These are phyloP conservation scores for Cadophora sp. DNA, from an alignment of 2,329 filamentous ascomycete species.

Conservation along the genomic window DNA sequence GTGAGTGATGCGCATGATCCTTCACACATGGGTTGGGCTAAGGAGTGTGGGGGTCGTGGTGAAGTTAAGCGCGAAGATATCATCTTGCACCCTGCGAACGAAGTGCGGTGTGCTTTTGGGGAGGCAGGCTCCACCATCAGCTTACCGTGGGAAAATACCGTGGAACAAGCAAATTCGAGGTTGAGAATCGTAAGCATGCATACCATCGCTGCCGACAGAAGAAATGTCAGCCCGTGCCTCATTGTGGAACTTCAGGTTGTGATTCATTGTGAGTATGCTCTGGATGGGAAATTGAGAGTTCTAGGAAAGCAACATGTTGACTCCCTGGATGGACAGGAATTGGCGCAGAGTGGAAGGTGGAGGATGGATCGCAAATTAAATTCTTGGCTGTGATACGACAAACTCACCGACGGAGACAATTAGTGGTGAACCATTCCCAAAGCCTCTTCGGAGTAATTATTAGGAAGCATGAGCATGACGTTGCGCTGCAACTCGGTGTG, in stretches of 20 bases:
- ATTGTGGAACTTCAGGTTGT: not conserved
- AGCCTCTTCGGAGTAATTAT: too few species aligned
- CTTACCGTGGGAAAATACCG: not conserved
- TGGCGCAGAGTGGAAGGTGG: not conserved
- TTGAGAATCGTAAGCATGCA: not conserved
- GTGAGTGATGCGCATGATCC: not conserved
- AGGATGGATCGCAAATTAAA: not conserved
- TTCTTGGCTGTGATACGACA: not conserved
- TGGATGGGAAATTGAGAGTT: not conserved
- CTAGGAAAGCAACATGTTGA: too few species aligned
- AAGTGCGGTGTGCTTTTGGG: not conserved
- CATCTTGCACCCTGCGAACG: not conserved
- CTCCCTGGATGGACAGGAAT: too few species aligned
- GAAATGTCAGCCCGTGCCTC: not conserved
- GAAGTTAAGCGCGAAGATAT: too few species aligned
- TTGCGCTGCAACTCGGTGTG: not conserved
- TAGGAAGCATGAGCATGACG: too few species aligned
- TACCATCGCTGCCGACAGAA: not conserved
- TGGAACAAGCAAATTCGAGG: not conserved
- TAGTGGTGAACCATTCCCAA: too few species aligned
- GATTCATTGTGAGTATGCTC: not conserved
- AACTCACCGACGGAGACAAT: not conserved
- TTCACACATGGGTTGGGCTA: not conserved
- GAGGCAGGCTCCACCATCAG: not conserved
- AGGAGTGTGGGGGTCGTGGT: not conserved